A percentile compares a stretch with the other conserved stretches of the same genome.
Conservation (phyloP, 306 rosid genomes). For the Quercus agrifolia region DNA sequence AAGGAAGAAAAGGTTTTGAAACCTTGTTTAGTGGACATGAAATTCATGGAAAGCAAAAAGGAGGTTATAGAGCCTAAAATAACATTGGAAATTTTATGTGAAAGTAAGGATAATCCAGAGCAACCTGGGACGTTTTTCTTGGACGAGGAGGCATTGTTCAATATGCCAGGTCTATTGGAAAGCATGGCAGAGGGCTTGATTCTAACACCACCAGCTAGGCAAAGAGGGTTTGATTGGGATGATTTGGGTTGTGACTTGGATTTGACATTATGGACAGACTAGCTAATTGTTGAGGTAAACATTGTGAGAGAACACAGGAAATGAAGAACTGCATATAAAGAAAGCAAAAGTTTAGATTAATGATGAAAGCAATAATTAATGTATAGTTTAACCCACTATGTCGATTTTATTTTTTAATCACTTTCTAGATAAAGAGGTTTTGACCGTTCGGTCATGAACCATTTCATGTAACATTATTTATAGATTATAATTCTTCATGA, state of each 20-base stretch:
- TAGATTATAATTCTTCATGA: no score
- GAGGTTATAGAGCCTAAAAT: background rate
- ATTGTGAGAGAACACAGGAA: no score
- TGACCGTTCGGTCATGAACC: no score
- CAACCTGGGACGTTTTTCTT: background rate
- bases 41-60: background rate
- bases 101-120: no score
- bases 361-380: no score
- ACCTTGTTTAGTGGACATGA: background rate
- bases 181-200: conserved; percentile 1
- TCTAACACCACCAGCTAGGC: background rate
- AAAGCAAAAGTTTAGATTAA: no score
- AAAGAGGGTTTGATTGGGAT: background rate
- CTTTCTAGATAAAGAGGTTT: no score
- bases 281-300: no score
- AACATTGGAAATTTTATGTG: background rate
- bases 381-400: no score
- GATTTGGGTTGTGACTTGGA: background rate
- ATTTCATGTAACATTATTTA: no score
- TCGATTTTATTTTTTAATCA: no score
- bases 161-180: background rate
- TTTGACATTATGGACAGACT: background rate
- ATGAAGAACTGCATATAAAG: no score
- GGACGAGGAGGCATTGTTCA: background rate
- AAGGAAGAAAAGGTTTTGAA: background rate